phyloP scores from a whole-genome alignment of 192 early-diverging fungal genomes.

The Linnemannia zychae region DNA sequence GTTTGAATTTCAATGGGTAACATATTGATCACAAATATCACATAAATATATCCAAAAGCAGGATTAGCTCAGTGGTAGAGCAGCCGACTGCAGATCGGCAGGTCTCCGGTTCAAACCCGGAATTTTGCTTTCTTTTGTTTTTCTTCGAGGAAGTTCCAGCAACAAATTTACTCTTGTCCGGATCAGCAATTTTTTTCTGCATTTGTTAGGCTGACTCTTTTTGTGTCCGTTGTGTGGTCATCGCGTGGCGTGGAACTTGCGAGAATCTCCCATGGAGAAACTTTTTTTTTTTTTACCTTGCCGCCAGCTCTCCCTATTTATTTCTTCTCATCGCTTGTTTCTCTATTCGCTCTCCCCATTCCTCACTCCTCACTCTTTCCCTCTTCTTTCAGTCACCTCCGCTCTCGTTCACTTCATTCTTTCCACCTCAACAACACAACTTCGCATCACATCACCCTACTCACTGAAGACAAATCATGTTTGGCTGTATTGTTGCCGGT shows the following conservation, averaged over 20 bases:
- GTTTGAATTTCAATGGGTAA: background rate
- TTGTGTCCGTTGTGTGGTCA: no score
- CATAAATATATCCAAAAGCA: conserved; percentile 15
- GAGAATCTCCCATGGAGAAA: conserved; percentile 12
- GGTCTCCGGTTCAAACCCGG: conserved; percentile 77
- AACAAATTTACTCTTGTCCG: no score
- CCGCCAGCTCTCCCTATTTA: background rate
- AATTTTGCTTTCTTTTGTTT: conserved; percentile 59
- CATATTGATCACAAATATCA: background rate
- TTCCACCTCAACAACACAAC: background rate
- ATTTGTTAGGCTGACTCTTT: conserved; percentile 1
- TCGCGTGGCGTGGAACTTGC: conserved; percentile 16
- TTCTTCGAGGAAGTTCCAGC: no score
- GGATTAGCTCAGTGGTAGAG: conserved; percentile 78
- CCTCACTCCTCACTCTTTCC: background rate
- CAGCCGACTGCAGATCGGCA: conserved; percentile 76
- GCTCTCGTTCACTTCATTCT: background rate
- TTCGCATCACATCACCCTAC: background rate
- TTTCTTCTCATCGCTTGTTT: background rate
- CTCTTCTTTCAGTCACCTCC: no score
- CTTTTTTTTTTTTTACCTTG: background rate
- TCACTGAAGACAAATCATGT: conserved; percentile 67
- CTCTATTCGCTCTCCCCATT: no score
- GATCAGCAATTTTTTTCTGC: background rate
- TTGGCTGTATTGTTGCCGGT: conserved; percentile 94